Evolutionary conservation across 805 yeast genomes (phyloP), one percentile per base, ranked within the genome.

Genomic region (Candida saitoana): DNA sequence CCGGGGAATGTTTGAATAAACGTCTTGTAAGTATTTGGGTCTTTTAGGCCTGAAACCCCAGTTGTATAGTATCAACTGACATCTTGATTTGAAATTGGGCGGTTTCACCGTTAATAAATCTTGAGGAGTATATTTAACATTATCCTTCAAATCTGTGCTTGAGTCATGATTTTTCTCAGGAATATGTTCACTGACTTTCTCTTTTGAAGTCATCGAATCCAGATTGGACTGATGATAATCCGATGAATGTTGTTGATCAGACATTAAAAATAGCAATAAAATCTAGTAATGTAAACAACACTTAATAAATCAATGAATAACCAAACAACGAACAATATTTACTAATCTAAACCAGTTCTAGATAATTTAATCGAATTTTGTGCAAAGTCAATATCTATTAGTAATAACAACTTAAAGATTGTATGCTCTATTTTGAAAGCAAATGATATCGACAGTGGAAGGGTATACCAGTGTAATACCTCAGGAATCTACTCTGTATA

Each of bases 1-100:
- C 39, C 85, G 50, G 4, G 74, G 69, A 27, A 55, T 62, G n/a
- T 53, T 54, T 18, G 49, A 36, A 47, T 70, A 68, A 44, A 77
- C 60, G 24, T 67, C 51, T 54, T 63, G 54, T 49, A 66, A 42
- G 41, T 69, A 57, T 22, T 56, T 25, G 2, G 75, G 75, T 45
- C 67, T 51, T 17, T 47, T 48, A 5, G 57, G 61, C 11, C 32
- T 9, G 43, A 51, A 29, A 2, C 62, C 65, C 22, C 50, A 45
- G 6, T 46, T 41, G 39, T 54, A 61, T 12, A 58, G 49, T 30
- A 40, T 54, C 22, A 45, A 20, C 14, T 56, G 52, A 5, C 55
- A 24, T 33, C 46, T 44, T 37, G 47, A 54, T 34, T 48, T 52
- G 36, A 56, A 51, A 38, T 50, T 50, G 2, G 62, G 64, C 3